Base-by-base conservation (phyloP, 768 basidiomycete genomes). In the Xerocomellus chrysenteron region DNA sequence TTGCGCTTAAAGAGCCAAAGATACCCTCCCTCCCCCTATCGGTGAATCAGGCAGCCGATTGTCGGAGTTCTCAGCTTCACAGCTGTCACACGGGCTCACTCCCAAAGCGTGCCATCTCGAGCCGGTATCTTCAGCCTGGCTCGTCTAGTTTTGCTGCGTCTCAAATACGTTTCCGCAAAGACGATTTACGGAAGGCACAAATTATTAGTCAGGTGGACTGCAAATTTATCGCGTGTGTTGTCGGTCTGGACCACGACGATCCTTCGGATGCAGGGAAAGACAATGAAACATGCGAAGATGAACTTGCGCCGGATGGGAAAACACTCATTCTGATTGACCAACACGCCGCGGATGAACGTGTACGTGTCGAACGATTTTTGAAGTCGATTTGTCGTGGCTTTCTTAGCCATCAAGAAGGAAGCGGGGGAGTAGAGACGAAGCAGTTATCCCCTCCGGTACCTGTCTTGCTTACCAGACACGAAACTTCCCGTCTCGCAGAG, bases 311-410 rank as follows among this genome's bases (percentile, higher is more conserved):
- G 30, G 61, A 41, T 40, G 59, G 55, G 44, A 62, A 61, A 52
- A 67, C 73, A 2, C 80, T 98, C 32, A 77, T 96, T 33, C 79
- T 98, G 50, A 80, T 99, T 46, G 97, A 99, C 75, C 97, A 99
- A 71, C 97, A 99, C 69, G 97, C 97, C 13, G 96, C 95, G n/a
- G 93, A 97, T 68, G 97, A 99, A 73, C 86, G 97, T 21, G 76
- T 98, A 44, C 85, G 95, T 21, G 92, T 98, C 56, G 97, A 99
- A 74, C 73, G 76, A 28, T 89, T 92, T 69, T 78, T 96, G 62
- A 80, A 78, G 59, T 82, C 84, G 46, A 68, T 94, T n/a, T 94
- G 92, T 72, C 68, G 78, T 46, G 86, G 85, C 14, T 93, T 83
- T 69, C 78, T 86, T 58, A 56, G 52, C 17, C 68, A 78, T 52